These are phyloP conservation scores for Termitomyces sp. DNA, from an alignment of 768 basidiomycete species.

Conservation along the genomic window DNA sequence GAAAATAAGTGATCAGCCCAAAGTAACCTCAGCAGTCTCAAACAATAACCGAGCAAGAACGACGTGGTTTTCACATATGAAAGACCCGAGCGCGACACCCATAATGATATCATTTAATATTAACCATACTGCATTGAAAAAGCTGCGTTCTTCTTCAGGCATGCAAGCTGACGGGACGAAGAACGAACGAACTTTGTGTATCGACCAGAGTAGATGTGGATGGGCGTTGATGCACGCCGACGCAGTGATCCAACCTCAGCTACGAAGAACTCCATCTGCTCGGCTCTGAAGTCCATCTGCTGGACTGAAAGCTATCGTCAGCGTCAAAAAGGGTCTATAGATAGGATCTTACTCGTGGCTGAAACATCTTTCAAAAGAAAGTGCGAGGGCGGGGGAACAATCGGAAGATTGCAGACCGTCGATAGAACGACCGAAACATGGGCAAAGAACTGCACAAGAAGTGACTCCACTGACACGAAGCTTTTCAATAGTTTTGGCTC, in stretches of 20 bases:
- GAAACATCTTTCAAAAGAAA: constrained; percentile 36
- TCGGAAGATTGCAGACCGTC: constrained; percentile 14
- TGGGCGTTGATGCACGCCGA: constrained; percentile 27
- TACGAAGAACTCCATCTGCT: constrained; percentile 41
- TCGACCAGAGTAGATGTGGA: constrained; percentile 40
- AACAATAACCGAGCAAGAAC: constrained; percentile 36
- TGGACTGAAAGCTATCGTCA: constrained; percentile 34
- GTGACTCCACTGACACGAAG: not conserved
- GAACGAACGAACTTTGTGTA: constrained; percentile 58
- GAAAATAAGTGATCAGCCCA: not conserved
- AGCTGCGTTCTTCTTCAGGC: constrained; percentile 37
- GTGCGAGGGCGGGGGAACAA: constrained; percentile 14
- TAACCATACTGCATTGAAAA: constrained; percentile 91
- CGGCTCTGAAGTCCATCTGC: constrained; percentile 54
- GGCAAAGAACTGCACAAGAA: not conserved
- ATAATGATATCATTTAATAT: constrained; percentile 87
- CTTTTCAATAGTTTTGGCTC: not conserved
- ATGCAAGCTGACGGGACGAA: not conserved
- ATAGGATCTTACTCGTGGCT: constrained; percentile 28
- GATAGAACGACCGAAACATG: constrained; percentile 7
- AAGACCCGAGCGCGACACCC: constrained; percentile 65
- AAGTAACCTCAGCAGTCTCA: constrained; percentile 34
- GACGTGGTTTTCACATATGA: constrained; percentile 62
- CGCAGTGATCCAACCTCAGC: constrained; percentile 35
- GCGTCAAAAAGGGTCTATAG: not conserved